A percentile compares a stretch with the other conserved stretches of the same genome.
Conservation (phyloP, 345 rosid genomes). For the Populus nigra region DNA sequence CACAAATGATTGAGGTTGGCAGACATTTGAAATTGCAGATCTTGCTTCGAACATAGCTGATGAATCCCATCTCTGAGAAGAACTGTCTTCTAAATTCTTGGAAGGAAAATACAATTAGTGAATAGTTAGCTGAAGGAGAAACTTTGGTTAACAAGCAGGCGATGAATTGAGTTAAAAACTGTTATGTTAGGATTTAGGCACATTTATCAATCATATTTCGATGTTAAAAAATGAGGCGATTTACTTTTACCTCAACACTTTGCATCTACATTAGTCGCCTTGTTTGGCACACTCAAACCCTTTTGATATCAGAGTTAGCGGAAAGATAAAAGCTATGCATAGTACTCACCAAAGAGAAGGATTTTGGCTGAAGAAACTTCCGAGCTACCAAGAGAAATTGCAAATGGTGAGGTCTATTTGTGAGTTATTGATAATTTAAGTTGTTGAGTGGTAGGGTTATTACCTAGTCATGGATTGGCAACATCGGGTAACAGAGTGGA, state of each 20-base stretch:
- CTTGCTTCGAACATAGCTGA: background rate
- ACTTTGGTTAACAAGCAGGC: background rate
- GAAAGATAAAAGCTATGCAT: background rate
- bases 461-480: background rate
- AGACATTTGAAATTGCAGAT: background rate
- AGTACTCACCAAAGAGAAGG: background rate
- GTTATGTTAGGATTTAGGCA: background rate
- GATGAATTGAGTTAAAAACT: background rate
- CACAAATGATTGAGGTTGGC: background rate
- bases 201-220: background rate
- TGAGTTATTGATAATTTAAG: background rate
- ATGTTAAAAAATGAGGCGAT: no score
- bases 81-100: background rate
- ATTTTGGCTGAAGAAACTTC: background rate
- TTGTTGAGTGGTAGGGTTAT: background rate
- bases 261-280: no score
- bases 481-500: background rate
- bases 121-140: no score
- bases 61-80: background rate
- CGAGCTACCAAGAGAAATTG: background rate
- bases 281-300: background rate
- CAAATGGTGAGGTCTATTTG: background rate
- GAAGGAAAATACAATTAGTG: background rate
- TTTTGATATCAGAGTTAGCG: background rate
- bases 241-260: no score